phyloP scores from a whole-genome alignment of 768 basidiomycete genomes.

The Amanita polypyramis region DNA sequence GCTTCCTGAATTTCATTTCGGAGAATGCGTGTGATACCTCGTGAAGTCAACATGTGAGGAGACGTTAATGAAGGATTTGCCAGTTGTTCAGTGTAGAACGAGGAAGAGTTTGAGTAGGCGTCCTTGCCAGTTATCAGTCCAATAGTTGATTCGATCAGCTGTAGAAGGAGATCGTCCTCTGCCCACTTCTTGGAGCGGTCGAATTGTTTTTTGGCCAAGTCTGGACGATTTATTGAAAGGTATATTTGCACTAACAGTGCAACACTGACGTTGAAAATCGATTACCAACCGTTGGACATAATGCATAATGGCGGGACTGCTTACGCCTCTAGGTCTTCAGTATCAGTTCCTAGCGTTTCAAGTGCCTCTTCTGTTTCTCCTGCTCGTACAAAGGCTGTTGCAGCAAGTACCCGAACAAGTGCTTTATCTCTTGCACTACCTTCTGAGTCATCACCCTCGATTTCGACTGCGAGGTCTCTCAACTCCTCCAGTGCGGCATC shows the following conservation, averaged over 20 bases:
- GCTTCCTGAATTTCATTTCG: slow-evolving; percentile 66
- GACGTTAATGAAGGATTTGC: slow-evolving; percentile 72
- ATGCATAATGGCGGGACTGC: slow-evolving; percentile 18
- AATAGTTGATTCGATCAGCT: slow-evolving; percentile 80
- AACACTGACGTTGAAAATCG: slow-evolving; percentile 37
- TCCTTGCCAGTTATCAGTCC: slow-evolving; percentile 69
- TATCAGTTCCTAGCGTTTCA: slow-evolving; percentile 72
- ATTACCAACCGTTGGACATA: neutral
- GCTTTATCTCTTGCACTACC: slow-evolving; percentile 60
- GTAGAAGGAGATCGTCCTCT: slow-evolving; percentile 83
- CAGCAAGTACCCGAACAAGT: slow-evolving; percentile 69
- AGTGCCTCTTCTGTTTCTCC: slow-evolving; percentile 88
- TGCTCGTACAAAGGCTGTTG: slow-evolving; percentile 76
- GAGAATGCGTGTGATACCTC: slow-evolving; percentile 71
- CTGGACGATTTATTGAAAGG: slow-evolving; percentile 80
- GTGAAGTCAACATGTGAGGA: slow-evolving; percentile 64
- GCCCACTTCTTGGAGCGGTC: slow-evolving; percentile 77
- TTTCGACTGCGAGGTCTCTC: slow-evolving; percentile 78
- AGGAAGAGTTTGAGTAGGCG: slow-evolving; percentile 40
- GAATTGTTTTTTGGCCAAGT: slow-evolving; percentile 80
- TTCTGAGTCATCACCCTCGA: slow-evolving; percentile 70
- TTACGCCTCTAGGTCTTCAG: slow-evolving; percentile 81
- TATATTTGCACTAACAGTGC: slow-evolving; percentile 80
- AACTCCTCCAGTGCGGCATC: slow-evolving; percentile 68
- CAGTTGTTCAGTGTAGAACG: slow-evolving; percentile 78